phyloP scores from a whole-genome alignment of 129 eudicot genomes.

The Artemisia tridentata region DNA sequence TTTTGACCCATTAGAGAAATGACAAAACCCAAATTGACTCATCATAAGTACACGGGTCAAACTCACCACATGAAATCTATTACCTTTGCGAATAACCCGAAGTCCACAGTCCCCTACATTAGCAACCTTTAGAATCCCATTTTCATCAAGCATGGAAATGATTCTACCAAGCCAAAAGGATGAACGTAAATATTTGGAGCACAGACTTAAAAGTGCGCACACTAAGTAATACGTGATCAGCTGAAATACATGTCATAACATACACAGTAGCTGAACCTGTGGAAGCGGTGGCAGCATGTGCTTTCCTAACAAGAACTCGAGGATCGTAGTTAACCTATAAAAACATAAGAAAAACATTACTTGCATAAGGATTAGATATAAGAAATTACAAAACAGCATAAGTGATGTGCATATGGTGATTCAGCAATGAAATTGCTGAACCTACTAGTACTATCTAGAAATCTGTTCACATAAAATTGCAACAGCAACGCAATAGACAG shows the following conservation, averaged over 20 bases:
- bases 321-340: slow-evolving; percentile 78
- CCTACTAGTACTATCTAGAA: no score
- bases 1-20: neutral
- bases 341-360: neutral
- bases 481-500: neutral
- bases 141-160: slow-evolving; percentile 74
- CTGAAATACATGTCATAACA: slow-evolving; percentile 36
- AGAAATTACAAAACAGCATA: neutral
- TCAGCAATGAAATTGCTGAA: no score
- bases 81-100: slow-evolving; percentile 58
- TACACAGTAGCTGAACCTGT: slow-evolving; percentile 97
- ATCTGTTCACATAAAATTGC: neutral
- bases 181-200: slow-evolving; percentile 11
- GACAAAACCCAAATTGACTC: no score
- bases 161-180: slow-evolving; percentile 44
- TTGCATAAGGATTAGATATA: neutral
- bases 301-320: slow-evolving; percentile 68
- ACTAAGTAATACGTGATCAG: neutral
- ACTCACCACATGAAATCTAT: neutral
- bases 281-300: slow-evolving; percentile 86
- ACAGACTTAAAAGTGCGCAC: slow-evolving; percentile 18
- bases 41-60: no score
- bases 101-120: slow-evolving; percentile 14
- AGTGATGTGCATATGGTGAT: no score
- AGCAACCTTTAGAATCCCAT: slow-evolving; percentile 76